phyloP scores from a whole-genome alignment of 306 rosid species.

The Carpinus viminea region DNA sequence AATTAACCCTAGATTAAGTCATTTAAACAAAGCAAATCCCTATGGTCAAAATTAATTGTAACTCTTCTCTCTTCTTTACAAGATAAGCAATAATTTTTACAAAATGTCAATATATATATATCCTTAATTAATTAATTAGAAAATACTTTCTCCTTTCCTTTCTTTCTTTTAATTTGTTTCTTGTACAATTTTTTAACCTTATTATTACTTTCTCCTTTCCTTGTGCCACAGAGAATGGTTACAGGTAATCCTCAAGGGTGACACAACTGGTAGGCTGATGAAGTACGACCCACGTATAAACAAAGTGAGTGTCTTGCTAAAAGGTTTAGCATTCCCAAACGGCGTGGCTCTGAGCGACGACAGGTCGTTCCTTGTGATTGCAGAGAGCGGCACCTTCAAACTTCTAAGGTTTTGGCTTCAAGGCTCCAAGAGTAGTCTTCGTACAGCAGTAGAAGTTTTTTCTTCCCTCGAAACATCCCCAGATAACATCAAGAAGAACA shows the following conservation, averaged over 20 bases:
- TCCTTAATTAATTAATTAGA: too few species aligned
- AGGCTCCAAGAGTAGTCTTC: conserved; percentile 21
- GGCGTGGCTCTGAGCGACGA: conserved; percentile 68
- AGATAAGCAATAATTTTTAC: too few species aligned
- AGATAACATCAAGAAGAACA: conserved; percentile 55
- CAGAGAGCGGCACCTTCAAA: conserved; percentile 29
- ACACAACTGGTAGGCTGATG: conserved; percentile 56
- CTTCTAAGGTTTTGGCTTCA: conserved; percentile 38
- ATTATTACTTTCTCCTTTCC: background rate
- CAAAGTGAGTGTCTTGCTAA: conserved; percentile 39
- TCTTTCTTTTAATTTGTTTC: too few species aligned
- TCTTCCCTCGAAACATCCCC: conserved; percentile 41
- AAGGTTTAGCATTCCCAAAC: conserved; percentile 52
- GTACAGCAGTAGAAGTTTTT: conserved; percentile 18
- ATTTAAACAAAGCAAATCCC: too few species aligned
- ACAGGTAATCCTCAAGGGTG: conserved; percentile 36
- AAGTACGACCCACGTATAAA: conserved; percentile 45
- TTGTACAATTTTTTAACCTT: too few species aligned
- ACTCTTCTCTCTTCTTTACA: too few species aligned
- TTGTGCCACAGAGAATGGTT: conserved; percentile 35
- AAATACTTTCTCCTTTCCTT: too few species aligned
- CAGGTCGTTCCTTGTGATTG: conserved; percentile 46
- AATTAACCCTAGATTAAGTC: too few species aligned
- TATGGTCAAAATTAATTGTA: too few species aligned
- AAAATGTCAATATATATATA: too few species aligned